These are phyloP conservation scores for Phytophthora sansomeana DNA, from an alignment of 352 stramenopile species.

Conservation along the genomic window DNA sequence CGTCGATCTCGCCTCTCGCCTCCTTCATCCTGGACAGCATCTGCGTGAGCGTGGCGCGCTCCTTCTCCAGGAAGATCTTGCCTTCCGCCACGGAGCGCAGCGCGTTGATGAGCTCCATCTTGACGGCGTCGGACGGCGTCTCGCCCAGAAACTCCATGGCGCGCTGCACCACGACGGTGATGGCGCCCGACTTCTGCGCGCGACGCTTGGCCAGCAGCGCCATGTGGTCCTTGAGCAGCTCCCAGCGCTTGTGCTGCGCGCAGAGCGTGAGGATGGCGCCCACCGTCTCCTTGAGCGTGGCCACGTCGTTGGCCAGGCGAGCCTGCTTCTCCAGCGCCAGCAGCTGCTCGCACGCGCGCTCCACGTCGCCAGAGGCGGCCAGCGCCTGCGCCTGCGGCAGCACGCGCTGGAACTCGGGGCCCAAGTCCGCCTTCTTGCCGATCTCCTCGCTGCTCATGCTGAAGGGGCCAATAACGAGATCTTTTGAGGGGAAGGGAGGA, in stretches of 20 bases:
- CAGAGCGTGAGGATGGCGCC: constrained; percentile 81
- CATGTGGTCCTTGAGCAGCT: constrained; percentile 90
- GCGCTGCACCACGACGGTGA: constrained; percentile 87
- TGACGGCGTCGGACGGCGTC: constrained; percentile 84
- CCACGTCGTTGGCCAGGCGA: constrained; percentile 84
- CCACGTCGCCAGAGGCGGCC: constrained; percentile 78
- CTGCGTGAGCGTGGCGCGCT: constrained; percentile 94
- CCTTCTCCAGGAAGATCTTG: constrained; percentile 98
- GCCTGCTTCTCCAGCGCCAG: constrained; percentile 88
- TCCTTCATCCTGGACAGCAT: constrained; percentile 95
- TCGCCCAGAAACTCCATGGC: constrained; percentile 85
- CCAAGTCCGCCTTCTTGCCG: constrained; percentile 84
- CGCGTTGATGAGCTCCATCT: constrained; percentile 94
- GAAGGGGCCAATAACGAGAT: constrained; percentile 10
- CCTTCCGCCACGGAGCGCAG: constrained; percentile 96
- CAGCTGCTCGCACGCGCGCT: constrained; percentile 83
- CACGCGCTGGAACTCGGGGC: constrained; percentile 67
- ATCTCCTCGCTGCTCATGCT: constrained; percentile 78
- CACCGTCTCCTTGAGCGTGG: constrained; percentile 87
- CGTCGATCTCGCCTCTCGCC: constrained; percentile 91
- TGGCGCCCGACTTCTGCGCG: constrained; percentile 88
- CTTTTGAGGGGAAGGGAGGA: constrained; percentile 27
- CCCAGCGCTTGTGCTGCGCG: constrained; percentile 87
- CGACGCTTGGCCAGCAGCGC: constrained; percentile 89
- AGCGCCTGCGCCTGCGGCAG: constrained; percentile 73